Evolutionary conservation across 225 moss, liverwort and hornwort species (phyloP), one percentile per base, ranked within the genome.

Genomic region (Physcomitrellopsis africana): DNA sequence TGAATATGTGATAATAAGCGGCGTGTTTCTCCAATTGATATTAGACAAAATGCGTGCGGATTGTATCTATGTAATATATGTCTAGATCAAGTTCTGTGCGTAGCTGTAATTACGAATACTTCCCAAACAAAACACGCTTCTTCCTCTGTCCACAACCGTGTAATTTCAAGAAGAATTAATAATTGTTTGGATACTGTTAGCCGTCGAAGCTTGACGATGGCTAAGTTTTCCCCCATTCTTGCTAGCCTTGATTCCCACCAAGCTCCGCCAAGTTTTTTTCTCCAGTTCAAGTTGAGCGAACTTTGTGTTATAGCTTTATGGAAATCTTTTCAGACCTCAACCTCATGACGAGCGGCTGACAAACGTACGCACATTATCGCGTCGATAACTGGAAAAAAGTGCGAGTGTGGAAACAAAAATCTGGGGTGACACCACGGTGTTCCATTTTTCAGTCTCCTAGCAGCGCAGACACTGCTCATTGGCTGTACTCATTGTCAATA

Each of bases 11-110:
- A 8, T 58, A 17, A 15, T 11, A 7, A 8, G 45, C 46, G 26
- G 46, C 46, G 37, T 63, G 70, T 57, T n/a, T 11, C 57, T 20
- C 17, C 45, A 20, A 24, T 29, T 29, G 0, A 72, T 0, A 17
- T 11, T 3, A 5, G 43, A 7, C 43, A 51, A n/a, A 46, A 47
- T 51, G 32, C 72, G 69, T 76, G 72, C 76, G 82, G 81, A 76
- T 76, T 85, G 81, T 49, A 76, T 60, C 26, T 73, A 42, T 85
- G 79, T 85, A 81, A 29, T 26, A 76, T 72, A 73, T 57, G 24
- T n/a, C 11, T 49, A 66, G 71, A 37, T 37, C 24, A 37, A 37
- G 32, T 10, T 62, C 52, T 29, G 6, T 49, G 22, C 72, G 10
- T 48, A 65, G 60, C 8, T 65, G 73, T 60, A 64, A 63, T 45